phyloP scores from a whole-genome alignment of 164 flowering plant genomes.

The Magnolia kwangsiensis region DNA sequence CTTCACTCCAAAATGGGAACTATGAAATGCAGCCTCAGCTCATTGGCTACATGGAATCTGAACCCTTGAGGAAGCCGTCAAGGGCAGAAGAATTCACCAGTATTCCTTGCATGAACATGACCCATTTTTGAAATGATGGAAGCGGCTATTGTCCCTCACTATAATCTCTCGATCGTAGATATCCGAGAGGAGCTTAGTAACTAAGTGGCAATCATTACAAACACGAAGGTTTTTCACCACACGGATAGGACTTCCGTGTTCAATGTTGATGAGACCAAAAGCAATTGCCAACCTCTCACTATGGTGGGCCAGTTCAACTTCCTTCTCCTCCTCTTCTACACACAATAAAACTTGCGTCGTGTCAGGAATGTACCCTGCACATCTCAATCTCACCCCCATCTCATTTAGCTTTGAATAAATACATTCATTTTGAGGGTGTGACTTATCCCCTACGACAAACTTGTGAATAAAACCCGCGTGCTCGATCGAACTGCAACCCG shows the following conservation, averaged over 20 bases:
- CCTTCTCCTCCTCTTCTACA: slow-evolving; percentile 21
- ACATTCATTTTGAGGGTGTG: slow-evolving; percentile 15
- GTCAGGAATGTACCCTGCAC: slow-evolving; percentile 20
- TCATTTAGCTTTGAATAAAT: slow-evolving; percentile 22
- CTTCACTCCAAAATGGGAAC: not conserved
- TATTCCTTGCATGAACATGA: slow-evolving; percentile 23
- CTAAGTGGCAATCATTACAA: slow-evolving; percentile 24
- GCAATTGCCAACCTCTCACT: slow-evolving; percentile 25
- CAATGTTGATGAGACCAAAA: slow-evolving; percentile 18
- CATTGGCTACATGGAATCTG: not conserved
- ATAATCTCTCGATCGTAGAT: slow-evolving; percentile 18
- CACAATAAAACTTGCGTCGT: slow-evolving; percentile 17
- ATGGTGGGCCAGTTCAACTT: slow-evolving; percentile 18
- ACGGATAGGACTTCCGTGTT: slow-evolving; percentile 13
- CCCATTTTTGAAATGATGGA: slow-evolving; percentile 26
- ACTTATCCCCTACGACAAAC: slow-evolving; percentile 17
- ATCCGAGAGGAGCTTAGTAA: slow-evolving; percentile 19
- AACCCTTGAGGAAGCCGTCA: not conserved
- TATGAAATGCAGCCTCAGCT: not conserved
- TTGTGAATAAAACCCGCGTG: slow-evolving; percentile 10
- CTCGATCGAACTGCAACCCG: slow-evolving; percentile 21
- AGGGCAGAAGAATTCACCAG: slow-evolving; percentile 11
- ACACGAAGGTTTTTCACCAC: slow-evolving; percentile 26
- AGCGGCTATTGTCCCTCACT: slow-evolving; percentile 25
- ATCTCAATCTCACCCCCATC: slow-evolving; percentile 17